Evolutionary conservation across 176 grass and related monocot genomes (phyloP).

Genomic region (bread wheat (Triticum aestivum)): DNA sequence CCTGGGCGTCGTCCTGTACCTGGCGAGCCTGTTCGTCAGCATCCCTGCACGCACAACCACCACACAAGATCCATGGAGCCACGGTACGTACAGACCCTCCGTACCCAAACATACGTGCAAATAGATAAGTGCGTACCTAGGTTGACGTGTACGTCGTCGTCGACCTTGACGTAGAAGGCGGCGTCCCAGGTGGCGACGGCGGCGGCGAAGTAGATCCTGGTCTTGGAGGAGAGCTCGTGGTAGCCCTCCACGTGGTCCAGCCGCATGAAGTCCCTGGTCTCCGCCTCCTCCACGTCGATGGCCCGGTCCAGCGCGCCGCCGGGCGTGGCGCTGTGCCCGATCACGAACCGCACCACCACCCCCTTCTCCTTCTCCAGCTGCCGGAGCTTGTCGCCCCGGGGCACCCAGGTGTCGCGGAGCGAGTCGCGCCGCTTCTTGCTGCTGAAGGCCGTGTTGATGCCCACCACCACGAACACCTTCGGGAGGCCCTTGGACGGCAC

Average conservation of each 20-base stretch:
- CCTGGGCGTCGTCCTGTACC: constrained; percentile 50
- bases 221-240: constrained; percentile 83
- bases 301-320: constrained; percentile 56
- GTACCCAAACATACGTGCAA: too few relatives aligned
- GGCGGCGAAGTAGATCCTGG: constrained; percentile 59
- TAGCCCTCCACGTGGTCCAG: constrained; percentile 83
- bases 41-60: constrained; percentile 34
- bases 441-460: constrained; percentile 83
- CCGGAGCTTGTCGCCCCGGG: constrained; percentile 44
- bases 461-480: constrained; percentile 59
- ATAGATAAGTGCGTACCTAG: constrained; percentile 10
- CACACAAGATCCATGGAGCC: neutral
- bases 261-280: constrained; percentile 61
- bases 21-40: constrained; percentile 44
- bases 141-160: constrained; percentile 87
- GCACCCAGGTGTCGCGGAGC: constrained; percentile 73
- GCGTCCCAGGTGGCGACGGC: constrained; percentile 70
- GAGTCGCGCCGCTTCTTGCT: constrained; percentile 67
- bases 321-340: constrained; percentile 65
- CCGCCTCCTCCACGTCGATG: constrained; percentile 56
- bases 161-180: constrained; percentile 85
- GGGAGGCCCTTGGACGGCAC: constrained; percentile 33
- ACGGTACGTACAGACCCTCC: neutral
- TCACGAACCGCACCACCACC: constrained; percentile 72
- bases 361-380: constrained; percentile 63